These are phyloP conservation scores for Apophysomyces elegans DNA, from an alignment of 371 early-diverging fungal species.

Conservation along the genomic window DNA sequence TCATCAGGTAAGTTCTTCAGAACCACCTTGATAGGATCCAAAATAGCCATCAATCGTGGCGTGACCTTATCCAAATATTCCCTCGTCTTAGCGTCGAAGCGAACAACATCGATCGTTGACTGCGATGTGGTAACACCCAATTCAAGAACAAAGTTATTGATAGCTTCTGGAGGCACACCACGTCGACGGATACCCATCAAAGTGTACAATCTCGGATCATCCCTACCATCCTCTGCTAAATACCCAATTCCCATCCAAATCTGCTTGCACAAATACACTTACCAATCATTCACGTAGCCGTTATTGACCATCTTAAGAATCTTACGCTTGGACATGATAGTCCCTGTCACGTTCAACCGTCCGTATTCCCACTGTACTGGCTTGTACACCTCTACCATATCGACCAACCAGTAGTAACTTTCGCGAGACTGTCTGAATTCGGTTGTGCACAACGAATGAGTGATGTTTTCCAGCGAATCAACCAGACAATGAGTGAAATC, in stretches of 20 bases:
- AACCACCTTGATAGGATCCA: slow-evolving; percentile 89
- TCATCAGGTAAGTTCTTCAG: slow-evolving; percentile 87
- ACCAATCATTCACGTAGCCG: slow-evolving; percentile 84
- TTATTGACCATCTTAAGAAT: slow-evolving; percentile 89
- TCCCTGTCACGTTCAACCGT: slow-evolving; percentile 95
- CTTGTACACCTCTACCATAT: slow-evolving; percentile 98
- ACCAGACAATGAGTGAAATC: slow-evolving; percentile 99
- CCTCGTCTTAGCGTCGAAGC: slow-evolving; percentile 95
- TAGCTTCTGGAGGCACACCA: slow-evolving; percentile 98
- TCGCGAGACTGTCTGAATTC: slow-evolving; percentile 97
- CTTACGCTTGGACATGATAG: slow-evolving; percentile 99
- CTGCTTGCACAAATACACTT: background rate
- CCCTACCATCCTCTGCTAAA: slow-evolving; percentile 41
- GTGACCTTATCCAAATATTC: slow-evolving; percentile 92
- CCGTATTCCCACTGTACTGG: slow-evolving; percentile 99
- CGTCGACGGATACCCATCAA: slow-evolving; percentile 96
- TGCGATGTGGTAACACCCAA: slow-evolving; percentile 91
- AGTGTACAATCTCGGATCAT: slow-evolving; percentile 99
- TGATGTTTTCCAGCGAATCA: slow-evolving; percentile 99
- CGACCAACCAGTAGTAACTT: slow-evolving; percentile 99
- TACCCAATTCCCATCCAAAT: background rate
- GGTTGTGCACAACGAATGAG: slow-evolving; percentile 99
- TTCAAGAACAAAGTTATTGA: slow-evolving; percentile 98
- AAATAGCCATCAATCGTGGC: slow-evolving; percentile 91
- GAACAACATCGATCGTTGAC: slow-evolving; percentile 88